phyloP scores from a whole-genome alignment of 140 eudicot genomes.

The Bidens hawaiensis region DNA sequence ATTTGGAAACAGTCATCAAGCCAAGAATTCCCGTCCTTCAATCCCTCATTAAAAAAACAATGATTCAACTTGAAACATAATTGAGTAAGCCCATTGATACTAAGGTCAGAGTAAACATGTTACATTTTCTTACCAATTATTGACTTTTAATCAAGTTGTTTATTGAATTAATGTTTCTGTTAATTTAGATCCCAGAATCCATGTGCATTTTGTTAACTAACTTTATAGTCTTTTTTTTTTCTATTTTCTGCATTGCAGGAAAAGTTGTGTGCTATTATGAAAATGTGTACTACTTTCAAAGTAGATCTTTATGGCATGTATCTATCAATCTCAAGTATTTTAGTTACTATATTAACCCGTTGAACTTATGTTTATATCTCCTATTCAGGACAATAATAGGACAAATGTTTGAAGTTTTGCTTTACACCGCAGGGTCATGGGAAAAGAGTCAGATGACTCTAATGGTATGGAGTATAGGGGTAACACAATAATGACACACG shows the following conservation, averaged over 20 bases:
- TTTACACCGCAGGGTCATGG: no score
- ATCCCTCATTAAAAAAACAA: conserved; percentile 92
- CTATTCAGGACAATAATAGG: no score
- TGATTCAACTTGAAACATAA: conserved; percentile 80
- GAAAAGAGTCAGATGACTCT: no score
- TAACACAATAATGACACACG: no score
- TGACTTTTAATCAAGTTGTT: neutral
- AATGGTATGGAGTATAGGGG: no score
- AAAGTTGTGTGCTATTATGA: conserved; percentile 82
- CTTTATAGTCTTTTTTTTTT: neutral
- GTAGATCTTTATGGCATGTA: conserved; percentile 98
- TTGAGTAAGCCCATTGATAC: conserved; percentile 88
- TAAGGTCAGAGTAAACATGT: conserved; percentile 82
- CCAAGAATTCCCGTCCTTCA: conserved; percentile 97
- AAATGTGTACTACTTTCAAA: conserved; percentile 81
- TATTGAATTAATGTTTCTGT: neutral
- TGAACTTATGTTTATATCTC: no score
- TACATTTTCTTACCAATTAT: neutral
- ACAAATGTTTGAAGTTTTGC: no score
- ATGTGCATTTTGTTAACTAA: conserved; percentile 18
- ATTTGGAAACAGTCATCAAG: conserved; percentile 88
- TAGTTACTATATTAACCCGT: no score
- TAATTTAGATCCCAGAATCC: neutral
- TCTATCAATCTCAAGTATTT: conserved; percentile 27
- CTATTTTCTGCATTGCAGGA: conserved; percentile 50